A percentile compares a stretch with the other conserved stretches of the same genome.
Conservation (phyloP, 2,329 filamentous ascomycete species). For the Venturiaceae sp. region DNA sequence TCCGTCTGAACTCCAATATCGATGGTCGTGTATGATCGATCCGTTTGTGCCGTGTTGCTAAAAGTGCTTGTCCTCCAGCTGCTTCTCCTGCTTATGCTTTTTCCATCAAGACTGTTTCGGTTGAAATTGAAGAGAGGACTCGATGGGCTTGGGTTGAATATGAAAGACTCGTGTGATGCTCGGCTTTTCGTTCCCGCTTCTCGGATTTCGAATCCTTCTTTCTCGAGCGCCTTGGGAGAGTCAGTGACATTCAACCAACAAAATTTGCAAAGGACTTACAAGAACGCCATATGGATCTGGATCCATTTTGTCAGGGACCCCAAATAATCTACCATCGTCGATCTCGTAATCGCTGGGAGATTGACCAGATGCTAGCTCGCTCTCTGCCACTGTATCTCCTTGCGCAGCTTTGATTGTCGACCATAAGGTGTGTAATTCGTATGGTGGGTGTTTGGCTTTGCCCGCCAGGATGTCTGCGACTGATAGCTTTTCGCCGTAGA, state of each 20-base stretch:
- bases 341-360: conserved; percentile 68
- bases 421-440: conserved; percentile 51
- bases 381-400: conserved; percentile 68
- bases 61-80: conserved; percentile 65
- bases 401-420: conserved; percentile 85
- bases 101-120: conserved; percentile 46
- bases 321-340: conserved; percentile 50
- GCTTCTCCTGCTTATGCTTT: conserved; percentile 42
- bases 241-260: neutral
- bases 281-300: conserved; percentile 88
- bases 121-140: conserved; percentile 59
- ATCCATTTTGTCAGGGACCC: conserved; percentile 68
- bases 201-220: conserved; percentile 78
- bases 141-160: conserved; percentile 65
- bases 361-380: conserved; percentile 56
- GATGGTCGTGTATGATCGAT: conserved; percentile 61
- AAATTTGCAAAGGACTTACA: neutral
- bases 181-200: conserved; percentile 74
- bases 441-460: conserved; percentile 47
- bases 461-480: conserved; percentile 55
- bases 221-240: conserved; percentile 57
- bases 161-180: conserved; percentile 71
- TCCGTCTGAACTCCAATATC: conserved; percentile 54
- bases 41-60: conserved; percentile 41
- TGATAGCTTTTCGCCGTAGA: conserved; percentile 61